phyloP scores from a whole-genome alignment of 345 rosid species.

The Bretschneidera sinensis region DNA sequence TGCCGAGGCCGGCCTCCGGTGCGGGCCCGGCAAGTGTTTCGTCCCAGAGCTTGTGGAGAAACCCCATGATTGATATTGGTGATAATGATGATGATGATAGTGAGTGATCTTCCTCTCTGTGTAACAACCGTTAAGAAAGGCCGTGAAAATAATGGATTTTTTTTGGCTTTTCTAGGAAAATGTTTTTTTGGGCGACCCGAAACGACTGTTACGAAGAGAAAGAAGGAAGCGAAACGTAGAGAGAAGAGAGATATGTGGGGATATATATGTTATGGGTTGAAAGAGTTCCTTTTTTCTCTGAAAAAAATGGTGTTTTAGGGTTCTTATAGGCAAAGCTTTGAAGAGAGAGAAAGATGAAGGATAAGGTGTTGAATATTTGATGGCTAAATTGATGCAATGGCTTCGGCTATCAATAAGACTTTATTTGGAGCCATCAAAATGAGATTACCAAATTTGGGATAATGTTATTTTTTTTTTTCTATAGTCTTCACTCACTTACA shows the following conservation, averaged over 20 bases:
- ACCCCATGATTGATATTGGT: slow-evolving; percentile 47
- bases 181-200: slow-evolving; percentile 20
- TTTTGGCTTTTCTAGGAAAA: not conserved
- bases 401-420: slow-evolving; percentile 34
- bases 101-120: slow-evolving; percentile 15
- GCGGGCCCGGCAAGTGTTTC: slow-evolving; percentile 91
- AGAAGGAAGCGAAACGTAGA: slow-evolving; percentile 31
- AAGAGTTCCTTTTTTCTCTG: slow-evolving; percentile 7
- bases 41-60: slow-evolving; percentile 87
- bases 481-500: too few species aligned
- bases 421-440: slow-evolving; percentile 26
- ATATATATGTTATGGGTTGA: slow-evolving; percentile 11
- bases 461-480: too few species aligned
- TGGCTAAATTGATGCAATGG: slow-evolving; percentile 21
- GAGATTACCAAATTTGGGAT: too few species aligned
- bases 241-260: slow-evolving; percentile 13
- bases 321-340: slow-evolving; percentile 27
- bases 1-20: slow-evolving; percentile 64
- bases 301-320: slow-evolving; percentile 20
- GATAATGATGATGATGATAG: not conserved
- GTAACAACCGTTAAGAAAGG: slow-evolving; percentile 41
- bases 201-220: slow-evolving; percentile 49
- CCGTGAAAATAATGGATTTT: not conserved
- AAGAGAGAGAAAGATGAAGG: not conserved
- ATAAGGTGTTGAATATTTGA: slow-evolving; percentile 9